Base-by-base conservation (phyloP, 2,329 filamentous ascomycete species). In the Diaporthe sp. region DNA sequence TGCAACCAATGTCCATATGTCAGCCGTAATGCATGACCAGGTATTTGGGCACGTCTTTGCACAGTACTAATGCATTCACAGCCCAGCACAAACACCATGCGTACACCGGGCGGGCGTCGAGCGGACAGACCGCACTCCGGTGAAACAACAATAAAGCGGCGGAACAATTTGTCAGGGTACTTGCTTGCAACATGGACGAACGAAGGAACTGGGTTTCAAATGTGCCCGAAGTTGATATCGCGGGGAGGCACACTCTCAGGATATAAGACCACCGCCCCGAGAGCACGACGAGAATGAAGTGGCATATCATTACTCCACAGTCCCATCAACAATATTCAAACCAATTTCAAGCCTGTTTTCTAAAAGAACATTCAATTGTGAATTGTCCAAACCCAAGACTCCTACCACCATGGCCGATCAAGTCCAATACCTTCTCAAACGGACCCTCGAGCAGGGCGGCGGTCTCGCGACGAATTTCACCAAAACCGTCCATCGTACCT, bases 391-490 rank as follows among this genome's bases (percentile, higher is more conserved):
- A 9, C 22, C 10, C 12, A 27, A 63, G 9, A 15, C 13, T 30
- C 25, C 17, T 5, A 25, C n/a, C 19, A 68, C 22, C 17, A 53
- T 53, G 32, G 27, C 56, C 27, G 56, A 63, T 5, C 4, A 39
- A 35, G 15, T 44, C 7, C n/a, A 71, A 55, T 15, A 2, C 2
- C 17, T 63, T 25, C 1, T 63, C n/a, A 63, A 44, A n/a, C 53
- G 9, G 25, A 27, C 56, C 25, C 32, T 35, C 15, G 70, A 71
- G 58, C 56, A 71, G 35, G 47, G 47, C 3, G 56, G 32, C 19
- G 55, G 55, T 39, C n/a, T 71, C 32, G 7, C 5, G 30, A 73
- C 72, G 22, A 63, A 71, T 30, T 56, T 73, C 65, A 73, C 72
- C 2, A 71, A 63, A 19, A 61, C n/a, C 6, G 10, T 53, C 44